These are phyloP conservation scores for Brassica napus DNA, from an alignment of 345 rosid genomes.

Conservation along the genomic window DNA sequence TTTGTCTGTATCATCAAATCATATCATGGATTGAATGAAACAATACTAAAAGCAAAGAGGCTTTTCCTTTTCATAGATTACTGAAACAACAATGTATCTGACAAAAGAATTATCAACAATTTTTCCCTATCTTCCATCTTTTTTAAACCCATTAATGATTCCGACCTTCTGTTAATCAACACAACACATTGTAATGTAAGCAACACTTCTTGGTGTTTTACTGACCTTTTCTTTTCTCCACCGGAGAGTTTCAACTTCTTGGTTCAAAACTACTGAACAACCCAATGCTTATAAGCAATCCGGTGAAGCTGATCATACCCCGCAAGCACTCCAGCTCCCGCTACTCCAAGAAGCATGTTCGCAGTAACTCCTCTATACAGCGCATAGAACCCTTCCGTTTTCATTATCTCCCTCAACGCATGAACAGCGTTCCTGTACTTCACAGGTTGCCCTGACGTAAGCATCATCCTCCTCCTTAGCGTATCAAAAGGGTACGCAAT, in stretches of 20 bases:
- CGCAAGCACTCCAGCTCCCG: conserved; percentile 94
- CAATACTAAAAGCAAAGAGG: neutral
- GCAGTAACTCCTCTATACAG: conserved; percentile 84
- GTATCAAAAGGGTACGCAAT: conserved; percentile 96
- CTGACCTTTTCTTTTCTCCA: neutral
- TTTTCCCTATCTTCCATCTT: too few species aligned
- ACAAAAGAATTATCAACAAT: conserved; percentile 33
- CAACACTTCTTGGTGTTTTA: conserved; percentile 12
- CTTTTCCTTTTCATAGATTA: neutral
- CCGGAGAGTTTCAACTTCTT: neutral
- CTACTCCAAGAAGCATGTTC: conserved; percentile 91
- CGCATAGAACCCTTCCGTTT: conserved; percentile 65
- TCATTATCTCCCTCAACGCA: conserved; percentile 65
- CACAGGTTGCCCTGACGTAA: conserved; percentile 76
- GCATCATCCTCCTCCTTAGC: conserved; percentile 92
- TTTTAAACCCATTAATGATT: too few species aligned
- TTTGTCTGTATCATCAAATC: too few species aligned
- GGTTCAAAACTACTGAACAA: conserved; percentile 38
- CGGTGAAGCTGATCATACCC: conserved; percentile 87
- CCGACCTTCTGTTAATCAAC: conserved; percentile 20
- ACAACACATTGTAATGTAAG: conserved; percentile 21
- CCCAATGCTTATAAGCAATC: conserved; percentile 53
- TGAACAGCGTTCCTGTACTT: conserved; percentile 70
- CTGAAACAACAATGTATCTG: conserved; percentile 28
- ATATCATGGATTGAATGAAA: too few species aligned